These are phyloP conservation scores for Backusella morwellensis DNA, from an alignment of 192 early-diverging fungal species.

Conservation along the genomic window DNA sequence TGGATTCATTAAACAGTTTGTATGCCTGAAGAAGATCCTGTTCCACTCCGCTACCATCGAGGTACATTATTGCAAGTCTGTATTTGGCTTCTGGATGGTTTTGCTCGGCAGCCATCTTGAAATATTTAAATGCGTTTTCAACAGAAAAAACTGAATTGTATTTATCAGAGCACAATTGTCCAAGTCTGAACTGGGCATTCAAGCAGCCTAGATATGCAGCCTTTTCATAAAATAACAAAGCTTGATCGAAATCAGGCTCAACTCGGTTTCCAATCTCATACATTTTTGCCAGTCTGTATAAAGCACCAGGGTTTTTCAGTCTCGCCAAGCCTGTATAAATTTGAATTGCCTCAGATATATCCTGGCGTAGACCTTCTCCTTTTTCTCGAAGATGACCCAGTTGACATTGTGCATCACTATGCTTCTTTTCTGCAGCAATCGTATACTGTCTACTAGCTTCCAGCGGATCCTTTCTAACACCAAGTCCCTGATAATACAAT, in stretches of 20 bases:
- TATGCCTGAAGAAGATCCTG: no score
- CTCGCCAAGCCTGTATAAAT: not conserved
- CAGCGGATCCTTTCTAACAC: not conserved
- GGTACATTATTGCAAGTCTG: no score
- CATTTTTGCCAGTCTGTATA: not conserved
- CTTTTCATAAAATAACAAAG: not conserved
- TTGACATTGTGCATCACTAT: not conserved
- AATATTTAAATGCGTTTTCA: not conserved
- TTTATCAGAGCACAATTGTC: not conserved
- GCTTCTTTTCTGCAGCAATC: not conserved
- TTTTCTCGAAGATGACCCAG: not conserved
- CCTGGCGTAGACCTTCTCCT: not conserved
- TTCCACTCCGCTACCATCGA: no score
- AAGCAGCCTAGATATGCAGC: not conserved
- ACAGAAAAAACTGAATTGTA: not conserved
- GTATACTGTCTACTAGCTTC: not conserved
- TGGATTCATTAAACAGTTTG: no score
- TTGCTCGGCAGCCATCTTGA: not conserved
- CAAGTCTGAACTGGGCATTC: not conserved
- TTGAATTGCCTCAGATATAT: not conserved
- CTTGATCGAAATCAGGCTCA: not conserved
- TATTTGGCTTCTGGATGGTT: not conserved
- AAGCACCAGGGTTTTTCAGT: not conserved
- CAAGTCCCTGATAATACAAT: not conserved
- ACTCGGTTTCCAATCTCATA: not conserved